These are phyloP conservation scores for Cladosporium sp. DNA, from an alignment of 2,329 filamentous ascomycete genomes.

Conservation along the genomic window DNA sequence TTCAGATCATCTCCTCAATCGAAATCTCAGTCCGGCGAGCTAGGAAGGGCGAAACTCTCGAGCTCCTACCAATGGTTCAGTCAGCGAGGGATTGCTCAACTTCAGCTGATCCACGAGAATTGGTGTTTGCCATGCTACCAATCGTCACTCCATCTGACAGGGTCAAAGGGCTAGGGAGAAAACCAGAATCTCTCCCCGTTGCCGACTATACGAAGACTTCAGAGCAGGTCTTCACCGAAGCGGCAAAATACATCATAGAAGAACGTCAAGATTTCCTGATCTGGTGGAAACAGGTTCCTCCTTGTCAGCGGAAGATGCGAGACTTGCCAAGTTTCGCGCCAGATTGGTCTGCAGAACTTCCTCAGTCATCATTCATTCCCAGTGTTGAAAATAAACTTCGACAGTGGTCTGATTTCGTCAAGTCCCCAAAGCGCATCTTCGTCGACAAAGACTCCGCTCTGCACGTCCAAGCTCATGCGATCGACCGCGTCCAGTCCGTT, in stretches of 20 bases:
- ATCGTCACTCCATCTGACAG: slow-evolving; percentile 1
- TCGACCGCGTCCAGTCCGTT: slow-evolving; percentile 1
- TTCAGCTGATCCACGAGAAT: slow-evolving; percentile 1
- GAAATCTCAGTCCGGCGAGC: slow-evolving; percentile 4
- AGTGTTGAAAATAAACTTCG: background rate
- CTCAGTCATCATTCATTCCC: background rate
- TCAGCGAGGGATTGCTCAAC: background rate
- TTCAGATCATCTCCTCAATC: background rate
- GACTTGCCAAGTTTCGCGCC: slow-evolving; percentile 8
- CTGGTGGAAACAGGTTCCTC: slow-evolving; percentile 4
- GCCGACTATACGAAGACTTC: slow-evolving; percentile 5
- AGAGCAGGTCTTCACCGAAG: slow-evolving; percentile 10
- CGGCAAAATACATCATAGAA: slow-evolving; percentile 9
- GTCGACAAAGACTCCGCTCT: slow-evolving; percentile 1
- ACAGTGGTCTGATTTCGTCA: slow-evolving; percentile 1
- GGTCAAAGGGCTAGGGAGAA: background rate
- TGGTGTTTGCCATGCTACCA: slow-evolving; percentile 10
- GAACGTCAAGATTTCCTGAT: slow-evolving; percentile 13
- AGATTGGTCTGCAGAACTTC: background rate
- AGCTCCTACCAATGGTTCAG: slow-evolving; percentile 10
- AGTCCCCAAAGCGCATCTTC: slow-evolving; percentile 5
- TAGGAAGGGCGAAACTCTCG: background rate
- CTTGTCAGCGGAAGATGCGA: background rate
- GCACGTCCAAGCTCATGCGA: slow-evolving; percentile 12
- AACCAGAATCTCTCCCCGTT: background rate